Conservation (phyloP, 306 rosid species). For the Ochetophila trinervis region DNA sequence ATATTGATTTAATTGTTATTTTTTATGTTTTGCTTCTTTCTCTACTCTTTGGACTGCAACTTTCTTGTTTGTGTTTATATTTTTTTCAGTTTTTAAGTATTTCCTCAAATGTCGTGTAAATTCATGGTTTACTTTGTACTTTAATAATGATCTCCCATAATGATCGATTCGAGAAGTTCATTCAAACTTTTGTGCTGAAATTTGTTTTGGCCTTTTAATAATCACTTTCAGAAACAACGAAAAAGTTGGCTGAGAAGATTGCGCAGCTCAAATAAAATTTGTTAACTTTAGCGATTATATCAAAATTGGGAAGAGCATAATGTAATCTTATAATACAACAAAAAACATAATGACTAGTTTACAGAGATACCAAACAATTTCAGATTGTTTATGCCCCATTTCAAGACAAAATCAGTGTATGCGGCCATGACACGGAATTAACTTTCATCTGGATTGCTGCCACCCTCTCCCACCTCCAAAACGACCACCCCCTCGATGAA, state of each 20-base stretch:
- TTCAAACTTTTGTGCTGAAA: neutral
- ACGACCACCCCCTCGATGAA: conserved; percentile 38
- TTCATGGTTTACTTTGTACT: neutral
- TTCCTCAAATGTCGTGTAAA: neutral
- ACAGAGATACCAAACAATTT: conserved; percentile 4
- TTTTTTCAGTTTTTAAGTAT: conserved; percentile 1
- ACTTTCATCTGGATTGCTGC: conserved; percentile 46
- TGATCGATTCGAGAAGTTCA: neutral
- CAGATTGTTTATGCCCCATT: conserved; percentile 11
- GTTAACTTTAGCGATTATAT: no score
- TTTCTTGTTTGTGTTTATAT: neutral
- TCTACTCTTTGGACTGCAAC: neutral
- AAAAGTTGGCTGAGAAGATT: conserved; percentile 77
- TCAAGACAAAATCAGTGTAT: neutral
- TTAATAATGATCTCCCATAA: no score
- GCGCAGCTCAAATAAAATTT: conserved; percentile 85
- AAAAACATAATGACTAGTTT: neutral
- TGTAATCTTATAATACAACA: neutral
- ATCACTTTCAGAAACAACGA: conserved; percentile 66
- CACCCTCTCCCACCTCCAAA: conserved; percentile 48
- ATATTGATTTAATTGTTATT: neutral
- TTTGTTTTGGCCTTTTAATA: neutral
- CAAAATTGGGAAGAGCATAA: neutral
- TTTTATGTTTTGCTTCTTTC: neutral
- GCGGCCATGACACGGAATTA: neutral